phyloP scores from a whole-genome alignment of 2,329 filamentous ascomycete species.

The Aphanoascus verrucosus region DNA sequence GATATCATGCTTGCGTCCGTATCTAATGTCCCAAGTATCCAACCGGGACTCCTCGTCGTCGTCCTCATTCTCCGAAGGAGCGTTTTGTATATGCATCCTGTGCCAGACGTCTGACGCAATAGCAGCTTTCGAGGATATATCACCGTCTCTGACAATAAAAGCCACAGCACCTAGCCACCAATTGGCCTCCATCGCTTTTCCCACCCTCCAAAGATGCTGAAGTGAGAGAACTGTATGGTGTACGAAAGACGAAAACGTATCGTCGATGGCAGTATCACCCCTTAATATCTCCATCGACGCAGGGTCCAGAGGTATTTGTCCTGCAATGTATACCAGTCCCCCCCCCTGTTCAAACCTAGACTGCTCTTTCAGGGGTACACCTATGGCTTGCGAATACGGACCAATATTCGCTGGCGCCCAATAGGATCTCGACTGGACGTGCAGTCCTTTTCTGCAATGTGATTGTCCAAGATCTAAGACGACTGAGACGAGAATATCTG shows the following conservation, averaged over 20 bases:
- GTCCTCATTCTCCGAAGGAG: constrained; percentile 25
- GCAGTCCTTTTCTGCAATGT: constrained; percentile 46
- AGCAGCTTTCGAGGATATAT: constrained; percentile 27
- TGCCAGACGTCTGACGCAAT: constrained; percentile 40
- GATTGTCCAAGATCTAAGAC: constrained; percentile 33
- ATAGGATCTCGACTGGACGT: constrained; percentile 88
- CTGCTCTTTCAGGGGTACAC: constrained; percentile 35
- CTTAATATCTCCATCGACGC: constrained; percentile 54
- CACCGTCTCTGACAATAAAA: constrained; percentile 49
- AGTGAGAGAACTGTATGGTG: constrained; percentile 61
- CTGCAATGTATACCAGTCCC: constrained; percentile 58
- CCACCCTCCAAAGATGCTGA: constrained; percentile 84
- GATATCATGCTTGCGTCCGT: constrained; percentile 43
- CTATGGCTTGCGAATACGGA: constrained; percentile 84
- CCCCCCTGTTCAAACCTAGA: constrained; percentile 17
- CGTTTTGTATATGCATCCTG: constrained; percentile 23
- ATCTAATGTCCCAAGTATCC: constrained; percentile 45
- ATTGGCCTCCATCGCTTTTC: constrained; percentile 56
- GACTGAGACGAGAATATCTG: constrained; percentile 52
- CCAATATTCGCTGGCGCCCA: constrained; percentile 98
- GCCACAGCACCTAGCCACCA: constrained; percentile 68
- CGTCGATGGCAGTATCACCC: constrained; percentile 10
- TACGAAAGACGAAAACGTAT: constrained; percentile 33
- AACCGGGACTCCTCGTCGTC: constrained; percentile 41
- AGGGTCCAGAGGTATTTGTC: constrained; percentile 82